These are phyloP conservation scores for Catunica adiposa DNA, from an alignment of 2,329 filamentous ascomycete genomes.

Conservation along the genomic window DNA sequence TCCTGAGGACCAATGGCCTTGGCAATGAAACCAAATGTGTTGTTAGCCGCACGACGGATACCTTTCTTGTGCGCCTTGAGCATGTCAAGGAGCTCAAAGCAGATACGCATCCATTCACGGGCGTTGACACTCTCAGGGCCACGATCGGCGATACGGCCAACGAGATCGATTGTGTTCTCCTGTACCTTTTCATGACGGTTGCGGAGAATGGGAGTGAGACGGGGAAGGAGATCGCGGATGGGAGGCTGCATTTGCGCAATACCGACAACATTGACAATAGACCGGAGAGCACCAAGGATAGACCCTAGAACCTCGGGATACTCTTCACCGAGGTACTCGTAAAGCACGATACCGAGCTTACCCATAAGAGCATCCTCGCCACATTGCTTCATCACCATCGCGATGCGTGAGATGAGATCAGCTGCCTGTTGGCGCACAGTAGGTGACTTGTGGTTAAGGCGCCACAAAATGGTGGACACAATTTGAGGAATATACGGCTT, in stretches of 20 bases:
- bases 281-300: slow-evolving; percentile 83
- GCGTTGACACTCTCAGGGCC: slow-evolving; percentile 94
- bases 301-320: slow-evolving; percentile 96
- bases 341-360: slow-evolving; percentile 84
- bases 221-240: slow-evolving; percentile 87
- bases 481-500: slow-evolving; percentile 96
- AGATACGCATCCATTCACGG: slow-evolving; percentile 99
- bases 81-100: slow-evolving; percentile 97
- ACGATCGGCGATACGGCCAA: slow-evolving; percentile 92
- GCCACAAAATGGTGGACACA: slow-evolving; percentile 88
- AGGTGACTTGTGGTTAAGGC: slow-evolving; percentile 93
- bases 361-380: slow-evolving; percentile 91
- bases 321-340: slow-evolving; percentile 96
- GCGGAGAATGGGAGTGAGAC: slow-evolving; percentile 90
- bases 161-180: slow-evolving; percentile 95
- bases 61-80: slow-evolving; percentile 99
- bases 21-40: slow-evolving; percentile 98
- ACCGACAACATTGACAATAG: slow-evolving; percentile 93
- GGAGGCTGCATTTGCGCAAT: slow-evolving; percentile 97
- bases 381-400: slow-evolving; percentile 98
- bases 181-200: slow-evolving; percentile 99
- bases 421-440: slow-evolving; percentile 94
- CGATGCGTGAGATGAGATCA: slow-evolving; percentile 89
- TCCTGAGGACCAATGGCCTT: slow-evolving; percentile 98
- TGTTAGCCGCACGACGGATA: slow-evolving; percentile 93